These are phyloP conservation scores for Xylaria telfairii DNA, from an alignment of 495 filamentous ascomycete species.

Conservation along the genomic window DNA sequence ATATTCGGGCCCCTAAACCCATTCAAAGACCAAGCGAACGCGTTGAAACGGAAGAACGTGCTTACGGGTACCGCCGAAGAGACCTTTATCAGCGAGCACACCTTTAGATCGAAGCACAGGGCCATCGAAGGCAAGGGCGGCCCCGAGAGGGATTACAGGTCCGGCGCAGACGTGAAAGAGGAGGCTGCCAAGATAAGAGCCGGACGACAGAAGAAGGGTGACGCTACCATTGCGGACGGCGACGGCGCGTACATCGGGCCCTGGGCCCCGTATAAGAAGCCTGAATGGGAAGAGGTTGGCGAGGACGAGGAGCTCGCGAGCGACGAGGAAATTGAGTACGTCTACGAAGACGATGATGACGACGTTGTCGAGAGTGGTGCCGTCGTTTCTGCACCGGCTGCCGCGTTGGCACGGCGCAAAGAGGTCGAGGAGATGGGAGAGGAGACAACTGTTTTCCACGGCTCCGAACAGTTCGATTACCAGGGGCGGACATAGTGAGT, in stretches of 20 bases:
- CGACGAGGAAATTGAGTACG: slow-evolving; percentile 82
- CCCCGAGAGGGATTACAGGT: slow-evolving; percentile 48
- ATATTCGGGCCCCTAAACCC: slow-evolving; percentile 78
- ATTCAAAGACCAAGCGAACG: slow-evolving; percentile 67
- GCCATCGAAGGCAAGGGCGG: slow-evolving; percentile 67
- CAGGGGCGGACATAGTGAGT: slow-evolving; percentile 78
- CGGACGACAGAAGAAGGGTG: slow-evolving; percentile 82
- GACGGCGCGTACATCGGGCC: slow-evolving; percentile 88
- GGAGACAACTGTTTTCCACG: slow-evolving; percentile 90
- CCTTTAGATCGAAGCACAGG: slow-evolving; percentile 81
- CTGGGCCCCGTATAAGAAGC: slow-evolving; percentile 82
- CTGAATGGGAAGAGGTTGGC: slow-evolving; percentile 65
- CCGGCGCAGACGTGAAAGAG: slow-evolving; percentile 63
- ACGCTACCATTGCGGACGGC: slow-evolving; percentile 81
- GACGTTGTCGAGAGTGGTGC: slow-evolving; percentile 62
- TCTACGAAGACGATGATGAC: slow-evolving; percentile 59
- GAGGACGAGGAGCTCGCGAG: slow-evolving; percentile 69
- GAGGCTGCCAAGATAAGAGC: slow-evolving; percentile 66
- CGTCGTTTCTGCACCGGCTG: slow-evolving; percentile 56
- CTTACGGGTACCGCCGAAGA: slow-evolving; percentile 90
- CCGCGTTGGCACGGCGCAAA: slow-evolving; percentile 62
- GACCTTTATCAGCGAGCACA: slow-evolving; percentile 84
- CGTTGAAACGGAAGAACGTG: slow-evolving; percentile 84
- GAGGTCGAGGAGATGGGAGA: slow-evolving; percentile 63
- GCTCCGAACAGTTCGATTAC: slow-evolving; percentile 83